Evolutionary conservation across 2,329 filamentous ascomycete species (phyloP), one percentile per base, ranked within the genome.

Genomic region (Aspergillus sp.): DNA sequence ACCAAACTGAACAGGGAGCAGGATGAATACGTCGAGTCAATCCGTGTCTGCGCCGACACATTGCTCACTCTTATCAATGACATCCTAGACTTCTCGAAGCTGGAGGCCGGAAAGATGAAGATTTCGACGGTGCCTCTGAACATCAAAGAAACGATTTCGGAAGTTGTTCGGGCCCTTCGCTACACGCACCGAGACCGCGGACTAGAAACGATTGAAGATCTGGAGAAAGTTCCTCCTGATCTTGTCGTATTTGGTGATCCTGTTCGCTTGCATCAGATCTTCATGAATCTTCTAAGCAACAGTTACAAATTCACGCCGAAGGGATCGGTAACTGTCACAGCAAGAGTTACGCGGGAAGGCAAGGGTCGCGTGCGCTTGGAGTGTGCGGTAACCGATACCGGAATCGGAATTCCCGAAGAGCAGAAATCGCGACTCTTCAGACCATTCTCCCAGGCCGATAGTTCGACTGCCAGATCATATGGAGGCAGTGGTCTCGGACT

Each of bases 261-360:
- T 7, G 89, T 91, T 10, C 82, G 91, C 32, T 78, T 96, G 29
- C 84, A 91, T 45, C 91, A 96, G 64, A 92, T 96, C 21, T 76
- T 77, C 60, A 77, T 77, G 75, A 97, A 97, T 64, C 81, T 97
- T 21, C 88, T 97, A 41, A 89, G 88, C 57, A 97, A 97, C 75
- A 93, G 89, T 65, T 87, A 96, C 71, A 97, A 97, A 68, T 97
- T 97, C 67, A 97, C 92, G 0, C 88, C 92, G 52, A 82, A 87
- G 53, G 92, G 92, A 0, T 89, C 88, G 0, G 89, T 97, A 53
- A 95, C 89, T 0, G 90, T 97, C 47, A 86, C 86, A 44, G 89
- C 91, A 4, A 82, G 82, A 20, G 81, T 91, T 17, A 86, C 91
- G 43, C 78, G 79, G 6, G 89, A 96, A 66, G 86, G 85, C 9